phyloP scores from a whole-genome alignment of 176 grass and related monocot species.

The Elaeis guineensis region DNA sequence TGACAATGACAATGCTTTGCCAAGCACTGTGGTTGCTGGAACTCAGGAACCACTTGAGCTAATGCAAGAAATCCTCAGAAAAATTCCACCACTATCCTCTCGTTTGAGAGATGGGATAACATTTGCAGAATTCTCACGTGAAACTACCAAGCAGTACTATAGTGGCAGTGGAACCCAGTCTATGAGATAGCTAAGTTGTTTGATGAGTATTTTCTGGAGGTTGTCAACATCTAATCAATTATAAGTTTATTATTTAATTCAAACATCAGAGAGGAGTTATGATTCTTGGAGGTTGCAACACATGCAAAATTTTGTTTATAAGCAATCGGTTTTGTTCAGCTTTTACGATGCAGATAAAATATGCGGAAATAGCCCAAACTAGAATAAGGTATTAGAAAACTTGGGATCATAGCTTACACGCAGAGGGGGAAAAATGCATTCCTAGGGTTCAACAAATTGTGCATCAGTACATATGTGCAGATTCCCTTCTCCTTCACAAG shows the following conservation, averaged over 20 bases:
- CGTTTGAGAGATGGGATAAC: slow-evolving; percentile 81
- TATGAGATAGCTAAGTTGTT: not conserved
- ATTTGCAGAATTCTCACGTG: slow-evolving; percentile 79
- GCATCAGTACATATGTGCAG: too few relatives aligned
- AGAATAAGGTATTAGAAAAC: not conserved
- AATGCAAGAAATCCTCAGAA: slow-evolving; percentile 48
- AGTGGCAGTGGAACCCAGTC: slow-evolving; percentile 55
- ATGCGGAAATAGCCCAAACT: not conserved
- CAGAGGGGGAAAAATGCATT: too few relatives aligned
- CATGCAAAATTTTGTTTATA: not conserved
- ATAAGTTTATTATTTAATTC: not conserved
- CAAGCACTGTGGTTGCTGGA: not conserved
- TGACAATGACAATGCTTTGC: slow-evolving; percentile 2
- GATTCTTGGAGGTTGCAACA: not conserved
- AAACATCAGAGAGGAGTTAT: not conserved
- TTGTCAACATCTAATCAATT: not conserved
- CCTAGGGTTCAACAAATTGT: too few relatives aligned
- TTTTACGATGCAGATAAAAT: too few relatives aligned
- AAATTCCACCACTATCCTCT: slow-evolving; percentile 48
- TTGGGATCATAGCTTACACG: not conserved
- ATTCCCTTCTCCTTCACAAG: too few relatives aligned
- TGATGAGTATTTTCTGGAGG: too few relatives aligned
- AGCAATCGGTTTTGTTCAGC: not conserved
- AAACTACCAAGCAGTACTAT: slow-evolving; percentile 91
- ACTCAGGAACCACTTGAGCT: not conserved